Base-by-base conservation (phyloP, 2,329 filamentous ascomycete genomes). In the Ascomycota sp. region DNA sequence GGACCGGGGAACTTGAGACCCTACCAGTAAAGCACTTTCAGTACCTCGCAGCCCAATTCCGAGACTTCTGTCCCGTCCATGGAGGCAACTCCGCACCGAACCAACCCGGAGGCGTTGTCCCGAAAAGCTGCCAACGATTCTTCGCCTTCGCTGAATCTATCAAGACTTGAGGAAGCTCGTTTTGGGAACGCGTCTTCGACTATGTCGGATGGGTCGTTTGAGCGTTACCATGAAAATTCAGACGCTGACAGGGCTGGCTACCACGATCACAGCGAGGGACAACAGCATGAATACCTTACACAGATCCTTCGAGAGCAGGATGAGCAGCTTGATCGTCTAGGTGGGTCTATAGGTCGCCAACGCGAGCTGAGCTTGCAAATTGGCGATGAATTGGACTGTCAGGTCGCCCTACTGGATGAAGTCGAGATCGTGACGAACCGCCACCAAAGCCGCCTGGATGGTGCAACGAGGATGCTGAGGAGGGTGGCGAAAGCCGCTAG, bases 281-380 rank as follows among this genome's bases (percentile, higher is more conserved):
- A 94, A 53, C 75, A 95, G 38, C 79, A 94, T 54, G 62, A 66
- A 15, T 85, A 91, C 52, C 89, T 98, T 55, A 59, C 65, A 32
- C 71, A 72, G 36, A 72, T 93, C 19, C 60, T 98, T 23, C 64
- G 66, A n/a, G 75, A 94, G 36, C 89, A 98, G 53, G 89, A 98
- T 47, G 77, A 80, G 39, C 83, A 93, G 50, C 65, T 98, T n/a
- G 86, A 95, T 49, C 63, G 67, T 8, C 59, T 98, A 4, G 81
- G 85, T n/a, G 69, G 73, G 43, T 81, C 72, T 33, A 94, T 98
- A 40, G 69, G 79, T 4, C 70, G 89, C 24, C 89, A 95, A 58
- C 65, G 91, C 29, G 81, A 95, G 56, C 62, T 98, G 36, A 85
- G 77, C 47, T 91, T 94, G 58, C 81, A 89, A 57, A 95, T 98